Conservation (phyloP, 495 filamentous ascomycete species). For the Lichenothelia convexa region DNA sequence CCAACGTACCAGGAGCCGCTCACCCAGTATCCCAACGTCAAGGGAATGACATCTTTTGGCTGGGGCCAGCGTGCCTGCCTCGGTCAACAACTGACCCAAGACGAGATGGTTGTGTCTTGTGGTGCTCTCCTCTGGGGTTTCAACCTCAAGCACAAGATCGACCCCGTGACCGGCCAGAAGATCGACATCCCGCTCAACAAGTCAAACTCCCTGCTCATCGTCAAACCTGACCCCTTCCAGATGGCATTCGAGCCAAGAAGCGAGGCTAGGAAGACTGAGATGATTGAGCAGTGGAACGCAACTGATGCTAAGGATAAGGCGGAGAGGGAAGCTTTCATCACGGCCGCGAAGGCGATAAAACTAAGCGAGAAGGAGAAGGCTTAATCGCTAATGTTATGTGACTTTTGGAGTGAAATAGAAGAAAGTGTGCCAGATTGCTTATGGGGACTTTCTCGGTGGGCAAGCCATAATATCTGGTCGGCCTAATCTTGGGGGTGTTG, state of each 20-base stretch:
- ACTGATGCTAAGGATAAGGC: slow-evolving; percentile 9
- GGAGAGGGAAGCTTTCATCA: slow-evolving; percentile 10
- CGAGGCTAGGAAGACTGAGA: slow-evolving; percentile 6
- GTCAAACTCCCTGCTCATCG: slow-evolving; percentile 18
- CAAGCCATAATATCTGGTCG: too few species aligned
- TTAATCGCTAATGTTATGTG: too few species aligned
- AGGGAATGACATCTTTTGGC: slow-evolving; percentile 28
- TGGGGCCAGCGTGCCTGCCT: slow-evolving; percentile 32
- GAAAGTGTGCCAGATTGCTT: too few species aligned
- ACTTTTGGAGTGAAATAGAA: too few species aligned
- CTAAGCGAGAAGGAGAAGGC: too few species aligned
- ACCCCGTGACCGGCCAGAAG: slow-evolving; percentile 23
- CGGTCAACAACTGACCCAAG: slow-evolving; percentile 25
- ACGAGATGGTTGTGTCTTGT: slow-evolving; percentile 17
- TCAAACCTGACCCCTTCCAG: slow-evolving; percentile 21
- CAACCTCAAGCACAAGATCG: slow-evolving; percentile 17
- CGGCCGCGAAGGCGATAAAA: slow-evolving; percentile 6
- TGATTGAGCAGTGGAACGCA: slow-evolving; percentile 13
- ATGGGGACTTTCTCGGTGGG: too few species aligned
- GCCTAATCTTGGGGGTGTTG: too few species aligned
- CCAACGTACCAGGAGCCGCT: slow-evolving; percentile 15
- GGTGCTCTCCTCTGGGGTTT: slow-evolving; percentile 19
- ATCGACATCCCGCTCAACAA: slow-evolving; percentile 22
- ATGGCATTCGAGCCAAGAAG: slow-evolving; percentile 19
- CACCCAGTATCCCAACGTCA: slow-evolving; percentile 26